phyloP scores from a whole-genome alignment of 495 filamentous ascomycete species.

The Hypoxylon cercidicola region DNA sequence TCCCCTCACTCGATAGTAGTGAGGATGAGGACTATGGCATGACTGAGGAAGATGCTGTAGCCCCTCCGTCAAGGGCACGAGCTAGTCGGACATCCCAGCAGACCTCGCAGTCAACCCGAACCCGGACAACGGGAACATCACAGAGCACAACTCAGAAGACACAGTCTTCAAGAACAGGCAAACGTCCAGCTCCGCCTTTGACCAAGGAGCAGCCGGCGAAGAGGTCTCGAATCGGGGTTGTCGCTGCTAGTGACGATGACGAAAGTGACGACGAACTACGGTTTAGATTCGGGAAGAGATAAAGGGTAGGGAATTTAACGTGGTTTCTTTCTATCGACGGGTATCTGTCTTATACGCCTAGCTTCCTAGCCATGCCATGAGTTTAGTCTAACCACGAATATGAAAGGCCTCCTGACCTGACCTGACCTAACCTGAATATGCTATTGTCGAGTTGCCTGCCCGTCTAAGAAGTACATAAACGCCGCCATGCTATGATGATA shows the following conservation, averaged over 20 bases:
- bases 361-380: conserved; percentile 10
- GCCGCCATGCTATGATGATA: conserved; percentile 13
- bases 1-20: conserved; percentile 50
- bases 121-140: conserved; percentile 34
- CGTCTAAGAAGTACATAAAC: conserved; percentile 16
- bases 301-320: conserved; percentile 17
- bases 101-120: conserved; percentile 46
- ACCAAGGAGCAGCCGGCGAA: conserved; percentile 55
- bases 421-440: conserved; percentile 4
- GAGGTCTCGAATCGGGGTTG: conserved; percentile 47
- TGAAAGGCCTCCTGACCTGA: neutral
- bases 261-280: conserved; percentile 62
- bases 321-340: conserved; percentile 15
- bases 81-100: conserved; percentile 34
- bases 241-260: conserved; percentile 58
- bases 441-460: conserved; percentile 1
- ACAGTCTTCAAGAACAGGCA: conserved; percentile 42
- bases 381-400: conserved; percentile 1
- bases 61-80: conserved; percentile 36
- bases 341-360: conserved; percentile 33
- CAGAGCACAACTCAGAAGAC: conserved; percentile 42
- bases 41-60: conserved; percentile 39
- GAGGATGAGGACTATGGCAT: conserved; percentile 49
- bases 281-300: conserved; percentile 68
- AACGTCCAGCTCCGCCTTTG: conserved; percentile 52